Evolutionary conservation across 202 grass and related monocot genomes (phyloP), one percentile per base, ranked within the genome.

Genomic region (Carex arenaria): DNA sequence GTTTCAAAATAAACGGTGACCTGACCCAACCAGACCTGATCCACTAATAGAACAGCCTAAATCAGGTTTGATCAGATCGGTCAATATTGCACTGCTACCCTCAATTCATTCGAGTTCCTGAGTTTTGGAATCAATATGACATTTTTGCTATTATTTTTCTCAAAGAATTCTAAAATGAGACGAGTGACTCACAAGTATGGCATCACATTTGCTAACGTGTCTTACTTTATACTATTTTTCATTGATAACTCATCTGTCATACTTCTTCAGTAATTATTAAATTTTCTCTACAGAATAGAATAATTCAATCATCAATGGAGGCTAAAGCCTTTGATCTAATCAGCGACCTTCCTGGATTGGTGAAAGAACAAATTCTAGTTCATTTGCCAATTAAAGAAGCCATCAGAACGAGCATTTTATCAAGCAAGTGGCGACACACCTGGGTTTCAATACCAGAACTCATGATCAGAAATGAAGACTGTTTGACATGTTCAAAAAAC

Each of bases 361-460:
- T 90, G 4, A 85, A 86, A 63, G 62, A 67, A 17, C n/a, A 42
- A 4, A 87, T 90, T 45, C 45, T 84, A 14, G 32, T 80, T 19
- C 72, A 80, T 20, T 13, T 87, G 12, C 85, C 88, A 20, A n/a
- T 87, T 3, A 32, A 61, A 3, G 85, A 87, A 6, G 85, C 81
- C 15, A 55, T 84, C 9, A 70, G 74, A 70, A 90, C 81, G 31
- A 61, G 88, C 32, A 64, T 87, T 10, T 79, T 90, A 38, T 90
- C 85, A 8, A 55, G 22, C 15, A 70, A 79, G 28, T 87, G 85
- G 81, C 32, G 18, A 55, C 85, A 85, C 82, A 83, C 86, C 49
- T 93, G 88, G 91, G 71, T 80, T 79, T 88, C 81, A 36, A 90
- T 93, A 79, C 89, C 91, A 6, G 81, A 88, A 66, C 30, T 90